These are phyloP conservation scores for Tilletia horrida DNA, from an alignment of 1,284 basidiomycete species.

Conservation along the genomic window DNA sequence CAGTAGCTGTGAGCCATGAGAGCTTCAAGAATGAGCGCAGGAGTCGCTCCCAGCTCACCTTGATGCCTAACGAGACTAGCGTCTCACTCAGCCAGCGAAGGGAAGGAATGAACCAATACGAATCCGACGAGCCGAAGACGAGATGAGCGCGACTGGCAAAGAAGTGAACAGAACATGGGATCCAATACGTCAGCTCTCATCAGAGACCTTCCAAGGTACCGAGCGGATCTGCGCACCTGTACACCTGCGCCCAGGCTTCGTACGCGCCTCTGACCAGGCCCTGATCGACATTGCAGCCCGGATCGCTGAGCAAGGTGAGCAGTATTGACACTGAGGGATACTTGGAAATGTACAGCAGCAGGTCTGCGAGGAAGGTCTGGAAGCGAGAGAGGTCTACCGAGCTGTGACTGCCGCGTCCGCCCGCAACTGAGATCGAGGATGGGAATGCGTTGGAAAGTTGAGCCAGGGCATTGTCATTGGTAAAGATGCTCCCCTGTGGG, in stretches of 20 bases:
- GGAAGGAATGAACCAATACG: constrained; percentile 13
- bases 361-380: constrained; percentile 8
- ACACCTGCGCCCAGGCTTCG: constrained; percentile 18
- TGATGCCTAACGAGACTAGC: background rate
- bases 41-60: background rate
- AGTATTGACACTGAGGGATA: background rate
- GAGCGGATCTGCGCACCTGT: background rate
- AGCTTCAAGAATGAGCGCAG: background rate
- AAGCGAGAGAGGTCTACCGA: constrained; percentile 13
- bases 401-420: too few species aligned
- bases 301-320: background rate
- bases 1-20: too few species aligned
- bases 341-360: background rate
- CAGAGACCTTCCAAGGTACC: background rate
- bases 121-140: constrained; percentile 9
- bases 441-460: too few species aligned
- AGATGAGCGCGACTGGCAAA: constrained; percentile 15
- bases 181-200: background rate
- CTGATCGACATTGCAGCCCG: background rate
- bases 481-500: too few species aligned
- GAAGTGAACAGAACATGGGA: background rate
- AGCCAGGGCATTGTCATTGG: too few species aligned
- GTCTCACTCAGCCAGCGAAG: constrained; percentile 6
- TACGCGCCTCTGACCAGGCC: constrained; percentile 3
- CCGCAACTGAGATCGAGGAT: too few species aligned